Evolutionary conservation across 441 rosid species (phyloP).

Genomic region (Populus hybrid): DNA sequence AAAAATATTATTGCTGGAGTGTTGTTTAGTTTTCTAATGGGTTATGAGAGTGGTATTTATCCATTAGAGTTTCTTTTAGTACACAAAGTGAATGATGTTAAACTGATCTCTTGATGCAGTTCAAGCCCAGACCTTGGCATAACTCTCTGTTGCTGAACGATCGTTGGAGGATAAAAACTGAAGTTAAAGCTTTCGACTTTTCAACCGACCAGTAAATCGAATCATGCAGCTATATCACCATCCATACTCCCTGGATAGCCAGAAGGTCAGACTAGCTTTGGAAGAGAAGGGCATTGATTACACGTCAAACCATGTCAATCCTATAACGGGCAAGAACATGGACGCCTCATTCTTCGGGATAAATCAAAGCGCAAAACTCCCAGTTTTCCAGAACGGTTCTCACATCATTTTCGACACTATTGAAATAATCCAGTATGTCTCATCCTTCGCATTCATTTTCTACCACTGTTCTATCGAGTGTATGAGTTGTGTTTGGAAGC

Average conservation of each 20-base stretch:
- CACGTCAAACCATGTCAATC: constrained; percentile 84
- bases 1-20: neutral
- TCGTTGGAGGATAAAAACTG: neutral
- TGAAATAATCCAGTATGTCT: constrained; percentile 77
- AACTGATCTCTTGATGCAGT: neutral
- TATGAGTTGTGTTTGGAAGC: constrained; percentile 1
- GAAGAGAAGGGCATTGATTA: constrained; percentile 93
- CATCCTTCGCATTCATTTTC: constrained; percentile 3
- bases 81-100: neutral
- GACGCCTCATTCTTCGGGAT: constrained; percentile 65
- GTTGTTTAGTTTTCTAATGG: neutral
- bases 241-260: constrained; percentile 83
- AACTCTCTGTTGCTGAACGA: neutral
- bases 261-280: constrained; percentile 77
- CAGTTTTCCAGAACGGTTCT: constrained; percentile 77
- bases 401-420: constrained; percentile 68
- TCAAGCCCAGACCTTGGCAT: constrained; percentile 2
- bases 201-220: constrained; percentile 7
- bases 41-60: neutral
- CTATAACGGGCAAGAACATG: constrained; percentile 75
- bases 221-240: constrained; percentile 90
- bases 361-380: constrained; percentile 69
- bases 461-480: neutral
- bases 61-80: neutral
- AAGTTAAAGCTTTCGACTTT: constrained; percentile 3